These are phyloP conservation scores for Hymenoscyphus albidus DNA, from an alignment of 2,329 filamentous ascomycete genomes.

Conservation along the genomic window DNA sequence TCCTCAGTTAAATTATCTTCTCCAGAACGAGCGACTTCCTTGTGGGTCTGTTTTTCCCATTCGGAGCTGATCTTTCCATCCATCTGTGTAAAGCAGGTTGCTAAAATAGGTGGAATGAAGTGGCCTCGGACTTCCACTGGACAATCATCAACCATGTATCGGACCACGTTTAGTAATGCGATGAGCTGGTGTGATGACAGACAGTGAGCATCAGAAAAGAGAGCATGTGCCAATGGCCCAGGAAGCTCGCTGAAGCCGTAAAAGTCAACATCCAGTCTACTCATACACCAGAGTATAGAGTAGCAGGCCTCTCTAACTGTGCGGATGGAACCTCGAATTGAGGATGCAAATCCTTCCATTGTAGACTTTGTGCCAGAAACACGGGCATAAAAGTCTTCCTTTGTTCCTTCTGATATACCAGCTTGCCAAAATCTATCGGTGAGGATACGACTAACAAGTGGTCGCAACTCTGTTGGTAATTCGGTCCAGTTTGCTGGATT, in stretches of 20 bases:
- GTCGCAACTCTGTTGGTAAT: conserved; percentile 69
- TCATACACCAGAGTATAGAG: conserved; percentile 91
- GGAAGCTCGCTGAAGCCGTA: conserved; percentile 87
- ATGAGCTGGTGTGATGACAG: conserved; percentile 92
- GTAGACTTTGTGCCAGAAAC: conserved; percentile 86
- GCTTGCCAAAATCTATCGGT: conserved; percentile 98
- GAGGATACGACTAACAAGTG: conserved; percentile 75
- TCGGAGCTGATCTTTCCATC: conserved; percentile 83
- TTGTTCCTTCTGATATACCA: conserved; percentile 90
- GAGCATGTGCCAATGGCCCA: conserved; percentile 72
- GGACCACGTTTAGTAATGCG: conserved; percentile 83
- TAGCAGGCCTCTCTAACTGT: conserved; percentile 92
- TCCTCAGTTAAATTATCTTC: conserved; percentile 84
- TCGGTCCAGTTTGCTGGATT: conserved; percentile 80
- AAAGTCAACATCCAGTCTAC: conserved; percentile 78
- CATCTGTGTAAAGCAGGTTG: conserved; percentile 78
- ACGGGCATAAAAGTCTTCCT: conserved; percentile 92
- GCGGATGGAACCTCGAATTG: conserved; percentile 81
- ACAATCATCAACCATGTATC: conserved; percentile 88
- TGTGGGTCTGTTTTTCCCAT: conserved; percentile 72
- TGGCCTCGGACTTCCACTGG: conserved; percentile 71
- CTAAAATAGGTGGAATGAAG: conserved; percentile 81
- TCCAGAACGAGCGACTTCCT: conserved; percentile 58
- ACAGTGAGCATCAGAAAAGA: conserved; percentile 77
- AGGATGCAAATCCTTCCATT: conserved; percentile 89